phyloP scores from a whole-genome alignment of 2,329 filamentous ascomycete genomes.

The Venturia pyrina region DNA sequence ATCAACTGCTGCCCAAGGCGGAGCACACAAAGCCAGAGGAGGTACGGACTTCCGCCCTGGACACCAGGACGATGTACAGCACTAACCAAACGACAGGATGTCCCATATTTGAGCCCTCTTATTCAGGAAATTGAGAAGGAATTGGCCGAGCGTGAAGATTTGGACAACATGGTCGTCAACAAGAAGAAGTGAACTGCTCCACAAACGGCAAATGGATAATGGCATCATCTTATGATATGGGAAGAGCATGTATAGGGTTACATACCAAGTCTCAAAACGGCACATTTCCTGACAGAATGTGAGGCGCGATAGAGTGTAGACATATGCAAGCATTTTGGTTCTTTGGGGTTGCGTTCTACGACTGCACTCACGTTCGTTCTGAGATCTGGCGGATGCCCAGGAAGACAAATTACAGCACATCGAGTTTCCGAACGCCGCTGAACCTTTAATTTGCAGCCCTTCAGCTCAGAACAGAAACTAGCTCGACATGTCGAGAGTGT shows the following conservation, averaged over 20 bases:
- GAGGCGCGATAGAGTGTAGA: constrained; percentile 6
- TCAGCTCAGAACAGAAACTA: too few relatives aligned
- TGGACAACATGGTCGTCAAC: constrained; percentile 55
- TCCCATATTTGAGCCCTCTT: constrained; percentile 55
- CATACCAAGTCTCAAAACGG: constrained; percentile 5
- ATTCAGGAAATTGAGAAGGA: constrained; percentile 61
- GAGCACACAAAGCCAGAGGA: constrained; percentile 61
- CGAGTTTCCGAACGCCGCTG: background rate
- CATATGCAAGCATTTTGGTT: constrained; percentile 8
- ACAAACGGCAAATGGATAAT: background rate
- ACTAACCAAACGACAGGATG: constrained; percentile 42
- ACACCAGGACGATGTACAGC: constrained; percentile 4
- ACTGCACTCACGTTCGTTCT: background rate
- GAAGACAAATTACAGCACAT: background rate
- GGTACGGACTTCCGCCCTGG: constrained; percentile 31
- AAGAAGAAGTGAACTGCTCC: constrained; percentile 4
- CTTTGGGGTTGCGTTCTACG: background rate
- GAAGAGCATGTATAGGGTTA: constrained; percentile 6
- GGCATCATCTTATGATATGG: background rate
- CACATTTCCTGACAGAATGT: background rate
- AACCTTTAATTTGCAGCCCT: too few relatives aligned
- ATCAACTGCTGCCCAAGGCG: constrained; percentile 52
- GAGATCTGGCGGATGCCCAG: background rate
- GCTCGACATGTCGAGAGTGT: too few relatives aligned
- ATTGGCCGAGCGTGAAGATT: constrained; percentile 55